A percentile compares a stretch with the other conserved stretches of the same genome.
Evolutionary conservation across 371 early-diverging fungal species (phyloP).

Genomic region (Globomyces sp.): DNA sequence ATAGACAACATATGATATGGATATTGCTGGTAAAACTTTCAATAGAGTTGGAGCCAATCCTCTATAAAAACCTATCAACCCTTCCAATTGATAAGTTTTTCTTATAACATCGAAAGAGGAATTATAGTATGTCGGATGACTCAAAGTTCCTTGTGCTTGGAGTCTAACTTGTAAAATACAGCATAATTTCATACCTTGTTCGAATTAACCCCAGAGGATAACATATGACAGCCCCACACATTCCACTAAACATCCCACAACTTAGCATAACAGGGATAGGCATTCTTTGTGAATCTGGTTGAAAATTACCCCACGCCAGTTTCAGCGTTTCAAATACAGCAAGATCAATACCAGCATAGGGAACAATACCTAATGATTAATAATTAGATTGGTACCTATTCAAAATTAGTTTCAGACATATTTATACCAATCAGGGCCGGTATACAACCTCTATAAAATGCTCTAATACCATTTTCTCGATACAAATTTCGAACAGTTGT

Average conservation of each 20-base stretch:
- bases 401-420: not conserved
- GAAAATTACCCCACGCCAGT: slow-evolving; percentile 55
- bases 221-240: slow-evolving; percentile 70
- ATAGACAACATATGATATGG: slow-evolving; percentile 38
- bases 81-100: slow-evolving; percentile 58
- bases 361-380: slow-evolving; percentile 43
- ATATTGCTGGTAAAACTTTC: slow-evolving; percentile 58
- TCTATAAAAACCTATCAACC: slow-evolving; percentile 61
- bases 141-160: slow-evolving; percentile 82
- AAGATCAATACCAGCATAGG: slow-evolving; percentile 79
- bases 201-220: slow-evolving; percentile 77
- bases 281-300: slow-evolving; percentile 13
- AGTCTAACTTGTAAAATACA: slow-evolving; percentile 50
- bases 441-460: slow-evolving; percentile 74
- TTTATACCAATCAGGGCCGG: slow-evolving; percentile 65
- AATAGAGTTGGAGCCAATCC: slow-evolving; percentile 73
- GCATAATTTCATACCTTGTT: slow-evolving; percentile 57
- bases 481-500: slow-evolving; percentile 61
- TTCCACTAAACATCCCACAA: slow-evolving; percentile 73
- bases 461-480: slow-evolving; percentile 56
- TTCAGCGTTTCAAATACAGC: slow-evolving; percentile 77
- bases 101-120: slow-evolving; percentile 66
- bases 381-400: too few relatives aligned
- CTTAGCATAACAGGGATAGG: slow-evolving; percentile 55
- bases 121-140: slow-evolving; percentile 69